Evolutionary conservation across 805 yeast genomes (phyloP).

Genomic region (Kregervanrija delftensis): DNA sequence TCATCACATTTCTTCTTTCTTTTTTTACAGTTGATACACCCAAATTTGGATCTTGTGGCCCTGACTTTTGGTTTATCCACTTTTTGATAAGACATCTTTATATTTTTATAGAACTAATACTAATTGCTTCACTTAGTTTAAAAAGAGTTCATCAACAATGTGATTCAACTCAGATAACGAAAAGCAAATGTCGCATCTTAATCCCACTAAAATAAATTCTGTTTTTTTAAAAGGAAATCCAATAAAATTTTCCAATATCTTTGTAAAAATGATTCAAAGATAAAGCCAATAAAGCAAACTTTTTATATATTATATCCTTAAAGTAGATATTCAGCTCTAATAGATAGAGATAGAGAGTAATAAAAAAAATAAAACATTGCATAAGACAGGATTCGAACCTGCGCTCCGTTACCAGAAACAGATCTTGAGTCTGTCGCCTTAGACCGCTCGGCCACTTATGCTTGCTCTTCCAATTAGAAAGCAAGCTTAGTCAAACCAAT

Average conservation of each 20-base stretch:
- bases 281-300: conserved; percentile 10
- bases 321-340: no score
- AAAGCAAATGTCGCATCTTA: not conserved
- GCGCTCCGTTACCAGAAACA: conserved; percentile 14
- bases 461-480: no score
- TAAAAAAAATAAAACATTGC: not conserved
- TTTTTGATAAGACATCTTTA: no score
- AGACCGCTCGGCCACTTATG: conserved; percentile 13
- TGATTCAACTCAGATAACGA: not conserved
- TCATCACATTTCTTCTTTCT: conserved; percentile 28
- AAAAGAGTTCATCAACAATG: no score
- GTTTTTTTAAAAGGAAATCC: no score
- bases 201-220: not conserved
- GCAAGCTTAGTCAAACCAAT: no score
- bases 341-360: no score
- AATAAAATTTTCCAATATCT: no score
- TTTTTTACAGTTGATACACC: conserved; percentile 22
- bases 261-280: no score
- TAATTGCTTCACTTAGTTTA: no score
- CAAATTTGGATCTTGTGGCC: conserved; percentile 17
- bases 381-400: conserved; percentile 14
- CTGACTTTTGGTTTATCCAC: not conserved
- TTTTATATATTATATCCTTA: no score
- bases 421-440: conserved; percentile 16
- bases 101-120: no score